Evolutionary conservation across 2,329 filamentous ascomycete genomes (phyloP), one percentile per base, ranked within the genome.

Genomic region (Paradendryphiella salina): DNA sequence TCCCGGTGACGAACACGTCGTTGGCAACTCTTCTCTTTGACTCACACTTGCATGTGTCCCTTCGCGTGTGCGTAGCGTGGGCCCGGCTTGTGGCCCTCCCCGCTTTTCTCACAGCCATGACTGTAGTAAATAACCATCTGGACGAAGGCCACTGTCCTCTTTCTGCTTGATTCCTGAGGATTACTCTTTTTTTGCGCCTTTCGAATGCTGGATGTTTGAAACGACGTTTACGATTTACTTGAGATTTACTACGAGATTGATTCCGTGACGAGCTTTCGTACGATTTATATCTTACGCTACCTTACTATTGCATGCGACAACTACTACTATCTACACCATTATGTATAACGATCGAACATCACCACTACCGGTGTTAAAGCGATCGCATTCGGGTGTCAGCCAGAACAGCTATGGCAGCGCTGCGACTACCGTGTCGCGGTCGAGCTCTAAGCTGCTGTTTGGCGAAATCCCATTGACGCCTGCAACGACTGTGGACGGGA

Each of bases 391-490:
- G 13, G 65, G 60, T 47, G 69, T 69, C 52, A 75, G 71, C 54
- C 68, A 72, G 14, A 67, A 60, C 44, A 74, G 70, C 54, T 66
- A 73, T 62, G 66, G 56, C 21, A 61, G 57, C 21, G 52, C 50
- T 48, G 65, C 67, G 26, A 73, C 70, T 13, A 68, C 66, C n/a
- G 63, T 64, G 40, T 73, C 68, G 54, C 69, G 66, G 44, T 56
- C 70, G 35, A 73, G 69, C 60, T 73, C 69, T 13, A 73, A 67
- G 69, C 65, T 77, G 47, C 64, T 80, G 54, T 80, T 80, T 69
- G 78, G 78, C 54, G 78, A 80, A 59, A 79, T 80, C 50, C 75
- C 77, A 54, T 70, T 72, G 51, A 74, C 72, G 37, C 75, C 75
- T 56, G 68, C 67, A 47, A 70, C 69, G 14, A 71, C 65, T 2